Evolutionary conservation across 495 filamentous ascomycete species (phyloP).

Genomic region (Penicillium bovifimosum): DNA sequence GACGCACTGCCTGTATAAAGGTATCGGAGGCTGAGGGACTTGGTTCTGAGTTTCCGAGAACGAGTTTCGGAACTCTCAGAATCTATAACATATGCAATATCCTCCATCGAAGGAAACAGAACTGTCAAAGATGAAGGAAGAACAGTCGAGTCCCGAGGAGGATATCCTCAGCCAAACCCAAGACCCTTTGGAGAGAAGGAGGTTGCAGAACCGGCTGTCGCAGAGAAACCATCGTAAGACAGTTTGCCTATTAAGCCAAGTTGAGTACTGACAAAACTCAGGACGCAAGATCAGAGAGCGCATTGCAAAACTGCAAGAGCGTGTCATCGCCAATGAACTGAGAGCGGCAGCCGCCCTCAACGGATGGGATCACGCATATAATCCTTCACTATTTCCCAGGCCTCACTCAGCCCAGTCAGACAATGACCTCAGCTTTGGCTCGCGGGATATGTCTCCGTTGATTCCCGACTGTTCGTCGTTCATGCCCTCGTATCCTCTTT

Average conservation of each 20-base stretch:
- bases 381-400: neutral
- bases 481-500: neutral
- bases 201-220: constrained; percentile 34
- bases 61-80: neutral
- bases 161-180: constrained; percentile 14
- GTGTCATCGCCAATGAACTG: constrained; percentile 39
- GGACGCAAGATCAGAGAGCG: constrained; percentile 39
- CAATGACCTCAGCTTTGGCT: neutral
- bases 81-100: neutral
- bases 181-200: constrained; percentile 27
- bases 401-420: neutral
- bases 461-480: constrained; percentile 4
- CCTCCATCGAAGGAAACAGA: neutral
- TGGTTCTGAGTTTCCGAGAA: neutral
- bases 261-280: neutral
- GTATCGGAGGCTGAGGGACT: neutral
- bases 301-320: constrained; percentile 41
- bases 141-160: neutral
- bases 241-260: neutral
- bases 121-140: constrained; percentile 10
- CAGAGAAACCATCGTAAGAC: constrained; percentile 35
- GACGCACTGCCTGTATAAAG: constrained; percentile 5
- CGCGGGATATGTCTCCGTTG: neutral
- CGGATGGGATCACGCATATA: constrained; percentile 26
- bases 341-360: constrained; percentile 30